Conservation (phyloP, 306 rosid species). For the Medicago lupulina region DNA sequence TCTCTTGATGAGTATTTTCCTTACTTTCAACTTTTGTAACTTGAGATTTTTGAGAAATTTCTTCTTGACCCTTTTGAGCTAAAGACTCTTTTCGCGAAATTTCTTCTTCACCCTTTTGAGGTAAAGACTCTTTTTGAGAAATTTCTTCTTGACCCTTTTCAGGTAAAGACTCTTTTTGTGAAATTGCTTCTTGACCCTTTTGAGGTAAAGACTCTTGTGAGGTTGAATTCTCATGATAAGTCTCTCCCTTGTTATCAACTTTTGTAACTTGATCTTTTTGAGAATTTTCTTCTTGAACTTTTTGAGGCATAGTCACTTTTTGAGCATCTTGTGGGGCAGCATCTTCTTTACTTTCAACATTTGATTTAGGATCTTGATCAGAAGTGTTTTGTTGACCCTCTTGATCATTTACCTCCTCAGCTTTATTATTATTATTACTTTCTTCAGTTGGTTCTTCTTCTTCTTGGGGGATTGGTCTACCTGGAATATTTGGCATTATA, state of each 20-base stretch:
- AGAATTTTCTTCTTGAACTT: slow-evolving; percentile 23
- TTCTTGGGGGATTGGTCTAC: background rate
- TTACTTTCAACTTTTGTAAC: slow-evolving; percentile 4
- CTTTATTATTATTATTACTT: background rate
- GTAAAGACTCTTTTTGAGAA: background rate
- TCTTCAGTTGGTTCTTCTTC: slow-evolving; percentile 25
- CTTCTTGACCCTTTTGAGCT: slow-evolving; percentile 24
- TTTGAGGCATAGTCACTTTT: slow-evolving; percentile 2
- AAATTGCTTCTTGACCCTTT: slow-evolving; percentile 22
- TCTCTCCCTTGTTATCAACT: background rate
- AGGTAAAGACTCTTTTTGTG: slow-evolving; percentile 2
- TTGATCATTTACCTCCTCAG: slow-evolving; percentile 9
- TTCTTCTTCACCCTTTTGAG: background rate
- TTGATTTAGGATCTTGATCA: slow-evolving; percentile 12
- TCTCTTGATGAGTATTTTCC: background rate
- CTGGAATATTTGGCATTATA: slow-evolving; percentile 39
- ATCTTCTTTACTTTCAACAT: background rate
- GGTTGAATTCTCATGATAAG: background rate
- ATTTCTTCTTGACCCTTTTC: background rate
- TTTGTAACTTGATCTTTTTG: background rate
- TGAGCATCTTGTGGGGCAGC: background rate
- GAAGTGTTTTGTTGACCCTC: slow-evolving; percentile 19
- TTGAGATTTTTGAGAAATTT: background rate
- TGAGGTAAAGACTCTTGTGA: background rate
- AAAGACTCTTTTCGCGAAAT: slow-evolving; percentile 7